Percentiles rank a stretch among this genome's conserved stretches.
These are phyloP conservation scores for Cucumis hystrix DNA, from an alignment of 306 rosid genomes.

Conservation along the genomic window DNA sequence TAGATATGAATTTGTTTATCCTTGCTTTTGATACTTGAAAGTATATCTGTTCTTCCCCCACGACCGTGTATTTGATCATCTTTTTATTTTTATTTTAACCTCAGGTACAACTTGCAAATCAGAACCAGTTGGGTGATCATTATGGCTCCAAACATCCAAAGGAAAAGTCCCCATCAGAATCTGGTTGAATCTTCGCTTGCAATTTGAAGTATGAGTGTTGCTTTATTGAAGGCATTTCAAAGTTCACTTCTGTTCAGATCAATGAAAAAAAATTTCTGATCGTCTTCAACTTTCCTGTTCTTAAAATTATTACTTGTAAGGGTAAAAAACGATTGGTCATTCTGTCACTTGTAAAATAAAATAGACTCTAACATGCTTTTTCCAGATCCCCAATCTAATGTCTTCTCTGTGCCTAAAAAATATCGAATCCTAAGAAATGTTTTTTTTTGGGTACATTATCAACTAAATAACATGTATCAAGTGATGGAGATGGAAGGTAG, in stretches of 20 bases:
- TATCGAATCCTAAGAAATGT: not conserved
- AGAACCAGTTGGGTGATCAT: slow-evolving; percentile 74
- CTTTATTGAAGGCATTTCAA: not conserved
- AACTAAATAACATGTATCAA: too few species aligned
- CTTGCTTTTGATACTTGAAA: not conserved
- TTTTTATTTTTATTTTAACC: not conserved
- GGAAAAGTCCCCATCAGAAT: slow-evolving; percentile 62
- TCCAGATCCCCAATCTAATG: not conserved
- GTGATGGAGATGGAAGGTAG: too few species aligned
- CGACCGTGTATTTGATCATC: not conserved
- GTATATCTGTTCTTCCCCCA: not conserved
- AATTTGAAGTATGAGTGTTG: not conserved
- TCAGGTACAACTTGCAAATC: slow-evolving; percentile 79
- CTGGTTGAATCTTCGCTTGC: slow-evolving; percentile 28
- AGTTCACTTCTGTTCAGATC: not conserved
- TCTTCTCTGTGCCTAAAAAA: not conserved
- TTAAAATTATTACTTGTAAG: not conserved
- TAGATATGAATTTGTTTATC: not conserved
- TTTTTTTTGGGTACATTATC: too few species aligned
- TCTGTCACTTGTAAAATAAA: slow-evolving; percentile 2
- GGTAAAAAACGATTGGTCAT: not conserved
- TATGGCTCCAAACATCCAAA: slow-evolving; percentile 92
- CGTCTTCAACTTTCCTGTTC: not conserved
- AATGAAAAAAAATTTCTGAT: not conserved
- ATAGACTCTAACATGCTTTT: not conserved